Evolutionary conservation across 192 early-diverging fungal genomes (phyloP).

Genomic region (Kickxella alabastrina): DNA sequence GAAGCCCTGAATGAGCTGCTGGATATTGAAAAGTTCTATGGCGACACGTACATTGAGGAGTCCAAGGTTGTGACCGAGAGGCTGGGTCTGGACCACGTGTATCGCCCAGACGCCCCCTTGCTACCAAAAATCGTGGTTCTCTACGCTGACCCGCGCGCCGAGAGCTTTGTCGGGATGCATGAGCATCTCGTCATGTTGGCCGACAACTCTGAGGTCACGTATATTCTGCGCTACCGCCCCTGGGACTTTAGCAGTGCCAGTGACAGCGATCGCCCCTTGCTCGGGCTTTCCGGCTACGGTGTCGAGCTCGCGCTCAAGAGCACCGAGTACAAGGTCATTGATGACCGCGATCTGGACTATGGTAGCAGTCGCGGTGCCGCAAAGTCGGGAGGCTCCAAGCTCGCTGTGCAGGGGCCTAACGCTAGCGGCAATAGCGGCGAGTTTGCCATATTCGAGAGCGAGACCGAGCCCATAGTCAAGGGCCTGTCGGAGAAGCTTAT

Average conservation of each 20-base stretch:
- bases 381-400: neutral
- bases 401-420: constrained; percentile 1
- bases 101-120: constrained; percentile 3
- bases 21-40: constrained; percentile 40
- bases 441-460: constrained; percentile 78
- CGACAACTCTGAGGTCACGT: constrained; percentile 49
- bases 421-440: constrained; percentile 70
- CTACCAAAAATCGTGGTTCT: constrained; percentile 52
- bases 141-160: constrained; percentile 70
- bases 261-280: neutral
- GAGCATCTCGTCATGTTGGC: constrained; percentile 51
- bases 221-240: constrained; percentile 74
- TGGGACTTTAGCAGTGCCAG: constrained; percentile 2
- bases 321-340: constrained; percentile 94
- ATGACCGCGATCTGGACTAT: constrained; percentile 69
- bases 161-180: constrained; percentile 60
- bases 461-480: constrained; percentile 87
- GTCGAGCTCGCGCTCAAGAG: constrained; percentile 93
- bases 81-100: constrained; percentile 64
- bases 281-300: constrained; percentile 83
- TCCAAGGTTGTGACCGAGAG: constrained; percentile 23
- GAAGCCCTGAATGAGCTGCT: constrained; percentile 48
- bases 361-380: constrained; percentile 4
- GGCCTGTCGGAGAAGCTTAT: constrained; percentile 56
- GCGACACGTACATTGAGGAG: constrained; percentile 30